phyloP scores from a whole-genome alignment of 106 monocot species.

The Phalaenopsis aphrodite region DNA sequence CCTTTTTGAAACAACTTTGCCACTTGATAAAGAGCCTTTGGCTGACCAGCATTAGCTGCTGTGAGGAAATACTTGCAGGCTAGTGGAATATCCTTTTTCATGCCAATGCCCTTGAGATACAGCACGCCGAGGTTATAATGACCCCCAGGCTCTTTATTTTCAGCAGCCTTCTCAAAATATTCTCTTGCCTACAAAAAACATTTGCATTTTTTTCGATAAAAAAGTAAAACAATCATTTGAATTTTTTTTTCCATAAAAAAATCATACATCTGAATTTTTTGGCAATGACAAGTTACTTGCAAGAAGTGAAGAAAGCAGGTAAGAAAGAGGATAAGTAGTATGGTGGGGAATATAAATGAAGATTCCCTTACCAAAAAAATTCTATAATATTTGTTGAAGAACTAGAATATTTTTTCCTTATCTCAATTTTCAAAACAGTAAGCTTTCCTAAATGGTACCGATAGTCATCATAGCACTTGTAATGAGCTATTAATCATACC shows the following conservation, averaged over 20 bases:
- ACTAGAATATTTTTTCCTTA: too few species aligned
- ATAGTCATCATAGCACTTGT: too few species aligned
- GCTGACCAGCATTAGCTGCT: constrained; percentile 83
- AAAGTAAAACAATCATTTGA: background rate
- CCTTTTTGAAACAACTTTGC: constrained; percentile 93
- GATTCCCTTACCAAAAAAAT: too few species aligned
- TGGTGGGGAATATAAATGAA: too few species aligned
- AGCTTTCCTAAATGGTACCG: too few species aligned
- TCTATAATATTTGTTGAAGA: too few species aligned
- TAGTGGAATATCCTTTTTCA: constrained; percentile 49
- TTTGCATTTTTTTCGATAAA: background rate
- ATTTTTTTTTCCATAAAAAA: too few species aligned
- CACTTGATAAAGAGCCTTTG: constrained; percentile 91
- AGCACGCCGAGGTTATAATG: constrained; percentile 85
- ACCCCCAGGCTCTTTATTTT: constrained; percentile 71
- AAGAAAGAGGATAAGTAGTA: too few species aligned
- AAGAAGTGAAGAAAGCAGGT: too few species aligned
- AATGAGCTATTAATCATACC: too few species aligned
- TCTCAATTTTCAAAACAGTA: too few species aligned
- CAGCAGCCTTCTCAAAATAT: constrained; percentile 84
- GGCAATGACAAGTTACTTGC: too few species aligned
- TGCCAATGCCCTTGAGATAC: constrained; percentile 90
- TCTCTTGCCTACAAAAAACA: constrained; percentile 60
- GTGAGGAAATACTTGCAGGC: constrained; percentile 62
- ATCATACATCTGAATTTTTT: background rate